A percentile compares a stretch with the other conserved stretches of the same genome.
These are phyloP conservation scores for Coemansia sp. DNA, from an alignment of 192 early-diverging fungal species.

Conservation along the genomic window DNA sequence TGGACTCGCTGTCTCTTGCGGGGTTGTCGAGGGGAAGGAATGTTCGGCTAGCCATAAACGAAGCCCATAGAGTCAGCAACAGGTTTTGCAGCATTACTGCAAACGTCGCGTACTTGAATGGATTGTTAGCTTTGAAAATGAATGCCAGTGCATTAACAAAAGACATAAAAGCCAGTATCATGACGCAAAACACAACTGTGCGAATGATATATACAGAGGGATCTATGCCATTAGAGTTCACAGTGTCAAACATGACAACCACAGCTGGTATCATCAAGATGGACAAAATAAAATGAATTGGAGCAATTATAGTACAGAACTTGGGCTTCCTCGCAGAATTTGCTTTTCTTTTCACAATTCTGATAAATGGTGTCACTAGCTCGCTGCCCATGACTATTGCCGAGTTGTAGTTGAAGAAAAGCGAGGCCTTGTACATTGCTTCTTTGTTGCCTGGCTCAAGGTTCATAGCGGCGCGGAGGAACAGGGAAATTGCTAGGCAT, in stretches of 20 bases:
- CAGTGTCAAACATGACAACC: background rate
- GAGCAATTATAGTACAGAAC: background rate
- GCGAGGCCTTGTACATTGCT: constrained; percentile 14
- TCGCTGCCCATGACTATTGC: background rate
- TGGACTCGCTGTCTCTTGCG: constrained; percentile 20
- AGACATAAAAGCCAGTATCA: background rate
- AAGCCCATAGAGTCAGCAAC: constrained; percentile 25
- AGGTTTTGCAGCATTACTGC: background rate
- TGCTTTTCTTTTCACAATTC: too few species aligned
- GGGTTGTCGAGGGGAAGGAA: constrained; percentile 22
- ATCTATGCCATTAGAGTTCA: background rate
- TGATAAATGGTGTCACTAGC: background rate
- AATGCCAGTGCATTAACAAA: background rate
- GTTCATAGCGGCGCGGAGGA: constrained; percentile 9
- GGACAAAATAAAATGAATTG: background rate
- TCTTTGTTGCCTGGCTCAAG: background rate
- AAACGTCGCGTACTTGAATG: background rate
- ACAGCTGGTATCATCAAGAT: background rate
- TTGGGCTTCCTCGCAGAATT: background rate
- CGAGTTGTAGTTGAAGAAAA: constrained; percentile 15
- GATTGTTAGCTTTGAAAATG: too few species aligned
- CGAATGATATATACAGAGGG: constrained; percentile 6
- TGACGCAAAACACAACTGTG: background rate
- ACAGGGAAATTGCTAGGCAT: background rate
- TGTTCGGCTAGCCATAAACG: constrained; percentile 20